Evolutionary conservation across 768 basidiomycete species (phyloP).

Genomic region (Rhizopogon roseolus): DNA sequence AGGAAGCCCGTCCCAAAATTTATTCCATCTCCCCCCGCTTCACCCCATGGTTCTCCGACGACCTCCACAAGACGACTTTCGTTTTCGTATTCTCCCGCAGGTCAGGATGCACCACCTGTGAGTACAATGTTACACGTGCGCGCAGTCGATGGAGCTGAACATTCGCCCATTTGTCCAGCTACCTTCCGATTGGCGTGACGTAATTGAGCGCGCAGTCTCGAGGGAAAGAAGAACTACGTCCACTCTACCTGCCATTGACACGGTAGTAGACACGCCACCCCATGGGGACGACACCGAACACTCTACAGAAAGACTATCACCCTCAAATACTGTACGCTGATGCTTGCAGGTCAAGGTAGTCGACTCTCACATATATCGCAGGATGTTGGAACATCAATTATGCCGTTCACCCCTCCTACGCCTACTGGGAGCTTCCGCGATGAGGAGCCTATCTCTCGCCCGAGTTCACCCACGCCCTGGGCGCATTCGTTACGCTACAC

Average conservation of each 20-base stretch:
- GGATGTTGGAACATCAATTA: conserved; percentile 26
- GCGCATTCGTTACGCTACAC: conserved; percentile 10
- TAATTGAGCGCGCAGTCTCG: conserved; percentile 27
- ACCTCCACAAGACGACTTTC: conserved; percentile 29
- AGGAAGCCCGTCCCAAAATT: conserved; percentile 68
- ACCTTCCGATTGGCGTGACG: conserved; percentile 31
- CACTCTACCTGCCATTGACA: conserved; percentile 27
- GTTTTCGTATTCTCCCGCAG: conserved; percentile 10
- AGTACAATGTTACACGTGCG: conserved; percentile 8
- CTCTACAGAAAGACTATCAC: conserved; percentile 27
- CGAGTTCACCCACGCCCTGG: conserved; percentile 33
- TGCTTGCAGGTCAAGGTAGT: conserved; percentile 18
- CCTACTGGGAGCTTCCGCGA: conserved; percentile 28
- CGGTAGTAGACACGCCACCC: conserved; percentile 24
- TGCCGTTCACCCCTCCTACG: conserved; percentile 28
- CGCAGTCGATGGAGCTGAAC: conserved; percentile 3
- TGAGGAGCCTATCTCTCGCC: conserved; percentile 29
- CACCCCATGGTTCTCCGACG: conserved; percentile 28
- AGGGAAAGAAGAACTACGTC: conserved; percentile 21
- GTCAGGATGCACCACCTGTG: conserved; percentile 27
- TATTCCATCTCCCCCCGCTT: conserved; percentile 57
- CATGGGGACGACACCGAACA: conserved; percentile 18
- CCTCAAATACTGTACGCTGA: conserved; percentile 28
- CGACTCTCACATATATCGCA: conserved; percentile 23
- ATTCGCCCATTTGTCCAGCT: conserved; percentile 15